Evolutionary conservation across 495 filamentous ascomycete genomes (phyloP).

Genomic region (Neurospora terricola): DNA sequence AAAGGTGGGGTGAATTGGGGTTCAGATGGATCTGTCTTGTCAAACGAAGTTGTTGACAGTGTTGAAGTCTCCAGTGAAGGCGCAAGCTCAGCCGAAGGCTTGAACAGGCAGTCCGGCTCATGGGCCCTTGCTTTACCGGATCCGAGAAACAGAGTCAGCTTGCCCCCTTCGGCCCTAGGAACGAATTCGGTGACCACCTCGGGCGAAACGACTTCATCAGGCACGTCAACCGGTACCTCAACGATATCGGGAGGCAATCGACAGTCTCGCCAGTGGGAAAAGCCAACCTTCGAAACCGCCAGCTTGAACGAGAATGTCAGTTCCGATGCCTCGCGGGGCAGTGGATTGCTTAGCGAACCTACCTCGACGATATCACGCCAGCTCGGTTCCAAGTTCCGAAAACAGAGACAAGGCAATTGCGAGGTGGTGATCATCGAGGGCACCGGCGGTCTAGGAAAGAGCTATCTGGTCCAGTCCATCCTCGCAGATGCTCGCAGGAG

Average conservation of each 20-base stretch:
- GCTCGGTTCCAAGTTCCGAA: conserved; percentile 47
- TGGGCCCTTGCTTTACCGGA: conserved; percentile 42
- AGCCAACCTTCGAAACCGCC: conserved; percentile 1
- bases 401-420: conserved; percentile 55
- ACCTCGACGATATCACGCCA: conserved; percentile 32
- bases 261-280: conserved; percentile 27
- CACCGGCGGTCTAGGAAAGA: conserved; percentile 72
- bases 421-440: conserved; percentile 74
- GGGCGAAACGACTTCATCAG: conserved; percentile 26
- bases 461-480: conserved; percentile 67
- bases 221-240: conserved; percentile 27
- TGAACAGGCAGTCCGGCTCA: conserved; percentile 24
- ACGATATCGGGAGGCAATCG: conserved; percentile 13
- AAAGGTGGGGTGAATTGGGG: conserved; percentile 37
- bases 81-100: conserved; percentile 37
- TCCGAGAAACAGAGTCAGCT: conserved; percentile 31
- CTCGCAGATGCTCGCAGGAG: conserved; percentile 59
- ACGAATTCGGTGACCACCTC: conserved; percentile 22
- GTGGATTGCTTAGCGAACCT: conserved; percentile 19
- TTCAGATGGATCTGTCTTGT: conserved; percentile 43
- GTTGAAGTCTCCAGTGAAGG: conserved; percentile 42
- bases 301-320: conserved; percentile 18
- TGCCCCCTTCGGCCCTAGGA: conserved; percentile 20
- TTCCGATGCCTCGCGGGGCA: conserved; percentile 21
- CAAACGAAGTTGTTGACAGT: conserved; percentile 45